These are phyloP conservation scores for Tephrocybe sp. DNA, from an alignment of 768 basidiomycete species.

Conservation along the genomic window DNA sequence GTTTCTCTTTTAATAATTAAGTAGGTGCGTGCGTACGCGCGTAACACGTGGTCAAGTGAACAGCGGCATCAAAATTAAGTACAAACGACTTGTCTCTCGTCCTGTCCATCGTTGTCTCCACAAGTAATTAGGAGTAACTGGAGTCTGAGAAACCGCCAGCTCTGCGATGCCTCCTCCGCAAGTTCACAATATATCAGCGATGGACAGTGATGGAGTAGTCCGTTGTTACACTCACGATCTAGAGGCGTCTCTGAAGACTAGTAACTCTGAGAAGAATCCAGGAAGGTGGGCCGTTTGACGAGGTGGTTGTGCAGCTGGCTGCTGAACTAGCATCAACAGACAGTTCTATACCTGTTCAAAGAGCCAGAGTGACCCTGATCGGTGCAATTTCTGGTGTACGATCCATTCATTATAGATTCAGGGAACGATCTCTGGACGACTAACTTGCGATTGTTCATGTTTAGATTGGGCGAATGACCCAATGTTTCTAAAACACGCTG, in stretches of 20 bases:
- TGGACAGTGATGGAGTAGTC: conserved; percentile 29
- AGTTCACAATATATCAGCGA: conserved; percentile 22
- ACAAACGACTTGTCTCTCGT: too few species aligned
- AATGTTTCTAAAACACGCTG: neutral
- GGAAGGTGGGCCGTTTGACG: conserved; percentile 34
- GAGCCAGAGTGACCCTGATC: conserved; percentile 18
- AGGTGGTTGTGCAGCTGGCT: too few species aligned
- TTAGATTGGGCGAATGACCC: conserved; percentile 21
- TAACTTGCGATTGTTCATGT: neutral
- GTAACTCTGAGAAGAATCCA: conserved; percentile 29
- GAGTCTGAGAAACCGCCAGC: neutral
- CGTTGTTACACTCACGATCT: conserved; percentile 33
- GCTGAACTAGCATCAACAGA: too few species aligned
- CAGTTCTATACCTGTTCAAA: conserved; percentile 39
- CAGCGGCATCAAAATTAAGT: too few species aligned
- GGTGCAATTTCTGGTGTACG: conserved; percentile 40
- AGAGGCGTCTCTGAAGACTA: conserved; percentile 22
- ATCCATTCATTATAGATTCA: neutral
- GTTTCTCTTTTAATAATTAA: too few species aligned
- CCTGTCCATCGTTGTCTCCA: too few species aligned
- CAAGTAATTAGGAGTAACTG: too few species aligned
- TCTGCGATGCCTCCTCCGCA: conserved; percentile 7
- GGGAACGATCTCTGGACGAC: too few species aligned
- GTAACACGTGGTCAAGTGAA: too few species aligned
- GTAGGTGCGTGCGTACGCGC: too few species aligned